phyloP scores from a whole-genome alignment of 371 early-diverging fungal genomes.

The Chytridium lagenaria region DNA sequence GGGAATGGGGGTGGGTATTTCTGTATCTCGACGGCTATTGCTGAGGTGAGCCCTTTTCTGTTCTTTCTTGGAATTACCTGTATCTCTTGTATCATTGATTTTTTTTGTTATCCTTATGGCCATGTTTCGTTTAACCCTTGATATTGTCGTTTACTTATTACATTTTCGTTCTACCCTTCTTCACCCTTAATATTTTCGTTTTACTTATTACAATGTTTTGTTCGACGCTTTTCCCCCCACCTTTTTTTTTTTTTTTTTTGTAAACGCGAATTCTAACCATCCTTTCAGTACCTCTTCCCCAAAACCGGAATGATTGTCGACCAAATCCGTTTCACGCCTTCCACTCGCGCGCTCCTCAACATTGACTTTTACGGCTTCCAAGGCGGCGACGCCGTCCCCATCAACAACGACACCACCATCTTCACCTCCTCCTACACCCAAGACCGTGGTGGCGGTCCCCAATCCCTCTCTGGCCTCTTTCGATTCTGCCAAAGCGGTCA shows the following conservation, averaged over 20 bases:
- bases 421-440: neutral
- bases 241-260: neutral
- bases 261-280: neutral
- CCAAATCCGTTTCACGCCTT: neutral
- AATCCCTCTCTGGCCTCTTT: neutral
- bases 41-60: slow-evolving; percentile 13
- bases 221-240: neutral
- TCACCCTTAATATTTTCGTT: neutral
- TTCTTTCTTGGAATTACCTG: too few species aligned
- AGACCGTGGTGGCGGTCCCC: neutral
- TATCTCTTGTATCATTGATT: neutral
- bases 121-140: too few species aligned
- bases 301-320: neutral
- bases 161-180: neutral
- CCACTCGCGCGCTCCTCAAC: neutral
- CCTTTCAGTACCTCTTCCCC: slow-evolving; percentile 5
- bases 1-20: neutral
- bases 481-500: neutral
- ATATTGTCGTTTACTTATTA: neutral
- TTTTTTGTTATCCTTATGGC: too few species aligned
- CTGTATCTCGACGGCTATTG: slow-evolving; percentile 5
- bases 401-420: slow-evolving; percentile 5
- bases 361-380: too few species aligned
- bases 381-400: neutral
- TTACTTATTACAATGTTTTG: too few species aligned